These are phyloP conservation scores for Coemansia reversa DNA, from an alignment of 192 early-diverging fungal genomes.

Conservation along the genomic window DNA sequence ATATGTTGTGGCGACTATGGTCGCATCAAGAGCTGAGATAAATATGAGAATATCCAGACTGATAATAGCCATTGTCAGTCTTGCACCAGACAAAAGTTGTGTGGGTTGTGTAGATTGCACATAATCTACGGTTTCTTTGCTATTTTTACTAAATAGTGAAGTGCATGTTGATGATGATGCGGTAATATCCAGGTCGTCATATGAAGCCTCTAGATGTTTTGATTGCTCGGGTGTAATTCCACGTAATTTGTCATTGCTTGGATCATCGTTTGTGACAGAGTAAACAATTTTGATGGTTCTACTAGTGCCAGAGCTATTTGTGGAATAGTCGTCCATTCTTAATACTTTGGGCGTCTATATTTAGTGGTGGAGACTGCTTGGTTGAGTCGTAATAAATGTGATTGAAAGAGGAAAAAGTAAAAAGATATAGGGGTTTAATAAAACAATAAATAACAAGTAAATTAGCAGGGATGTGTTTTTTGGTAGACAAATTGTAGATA, in stretches of 20 bases:
- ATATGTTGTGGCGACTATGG: conserved; percentile 78
- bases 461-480: neutral
- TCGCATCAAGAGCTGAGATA: conserved; percentile 49
- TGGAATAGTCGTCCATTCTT: neutral
- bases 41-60: conserved; percentile 40
- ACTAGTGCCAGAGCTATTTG: neutral
- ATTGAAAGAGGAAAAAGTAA: neutral
- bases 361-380: neutral
- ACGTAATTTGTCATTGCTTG: neutral
- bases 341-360: neutral
- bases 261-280: neutral
- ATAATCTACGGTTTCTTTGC: neutral
- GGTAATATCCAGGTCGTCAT: neutral
- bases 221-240: neutral
- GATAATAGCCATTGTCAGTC: conserved; percentile 33
- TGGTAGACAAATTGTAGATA: neutral
- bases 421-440: neutral
- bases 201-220: conserved; percentile 1
- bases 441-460: neutral
- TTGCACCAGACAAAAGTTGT: conserved; percentile 28
- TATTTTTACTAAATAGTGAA: neutral
- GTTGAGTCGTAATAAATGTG: neutral
- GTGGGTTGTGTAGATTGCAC: conserved; percentile 9
- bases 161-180: neutral
- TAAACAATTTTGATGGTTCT: neutral